A percentile compares a stretch with the other conserved stretches of the same genome.
phyloP scores from a whole-genome alignment of 176 grass and related monocot species.

The Eremochloa ophiuroides region DNA sequence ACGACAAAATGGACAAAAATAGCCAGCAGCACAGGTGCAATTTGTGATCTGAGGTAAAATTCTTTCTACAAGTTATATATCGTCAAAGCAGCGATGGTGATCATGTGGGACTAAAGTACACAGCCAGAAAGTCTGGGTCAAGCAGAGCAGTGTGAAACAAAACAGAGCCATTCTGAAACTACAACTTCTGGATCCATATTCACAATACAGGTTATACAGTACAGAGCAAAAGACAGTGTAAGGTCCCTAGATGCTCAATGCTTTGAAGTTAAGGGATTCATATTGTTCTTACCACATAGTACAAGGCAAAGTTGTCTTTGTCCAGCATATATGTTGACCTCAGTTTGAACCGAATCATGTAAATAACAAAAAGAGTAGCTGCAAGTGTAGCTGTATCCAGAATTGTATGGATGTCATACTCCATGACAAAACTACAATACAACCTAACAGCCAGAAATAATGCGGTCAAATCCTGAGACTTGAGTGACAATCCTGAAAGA shows the following conservation, averaged over 20 bases:
- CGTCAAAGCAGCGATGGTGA: background rate
- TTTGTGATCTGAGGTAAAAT: background rate
- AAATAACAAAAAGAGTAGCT: slow-evolving; percentile 95
- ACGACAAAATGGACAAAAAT: background rate
- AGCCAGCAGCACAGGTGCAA: background rate
- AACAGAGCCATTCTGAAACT: background rate
- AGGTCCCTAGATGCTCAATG: background rate
- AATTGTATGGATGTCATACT: slow-evolving; percentile 98
- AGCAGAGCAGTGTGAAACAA: background rate
- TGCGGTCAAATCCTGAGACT: slow-evolving; percentile 95
- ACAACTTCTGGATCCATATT: background rate
- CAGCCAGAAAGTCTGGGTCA: background rate
- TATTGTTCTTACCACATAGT: slow-evolving; percentile 79
- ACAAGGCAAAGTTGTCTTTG: slow-evolving; percentile 90
- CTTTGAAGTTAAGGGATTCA: background rate
- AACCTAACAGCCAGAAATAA: slow-evolving; percentile 93
- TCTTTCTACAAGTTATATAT: slow-evolving; percentile 3
- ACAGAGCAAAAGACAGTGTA: background rate
- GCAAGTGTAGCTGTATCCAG: slow-evolving; percentile 84
- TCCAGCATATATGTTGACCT: slow-evolving; percentile 92
- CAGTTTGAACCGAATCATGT: slow-evolving; percentile 96
- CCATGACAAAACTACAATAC: slow-evolving; percentile 98
- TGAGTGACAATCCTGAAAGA: slow-evolving; percentile 83
- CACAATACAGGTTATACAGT: background rate
- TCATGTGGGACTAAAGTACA: background rate